Evolutionary conservation across 345 rosid species (phyloP).

Genomic region (Nephelium lappaceum): DNA sequence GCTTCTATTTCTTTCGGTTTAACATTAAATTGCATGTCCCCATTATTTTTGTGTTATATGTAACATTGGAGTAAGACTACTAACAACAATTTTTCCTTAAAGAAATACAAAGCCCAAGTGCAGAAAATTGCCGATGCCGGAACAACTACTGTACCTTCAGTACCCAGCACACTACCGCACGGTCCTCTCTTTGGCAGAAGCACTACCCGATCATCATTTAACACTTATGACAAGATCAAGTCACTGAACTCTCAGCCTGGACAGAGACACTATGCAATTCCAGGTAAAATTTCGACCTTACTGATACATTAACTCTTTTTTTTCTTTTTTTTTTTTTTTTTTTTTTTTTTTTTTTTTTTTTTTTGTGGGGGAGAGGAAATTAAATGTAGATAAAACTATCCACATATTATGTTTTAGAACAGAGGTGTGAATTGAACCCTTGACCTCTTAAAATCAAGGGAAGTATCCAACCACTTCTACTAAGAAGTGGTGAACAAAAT

Average conservation of each 20-base stretch:
- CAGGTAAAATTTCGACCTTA: constrained; percentile 9
- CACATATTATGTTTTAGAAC: no score
- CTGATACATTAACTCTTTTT: background rate
- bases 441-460: no score
- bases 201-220: background rate
- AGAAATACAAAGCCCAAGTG: constrained; percentile 50
- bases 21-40: background rate
- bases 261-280: background rate
- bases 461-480: no score
- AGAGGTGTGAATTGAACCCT: no score
- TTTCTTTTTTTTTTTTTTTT: no score
- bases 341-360: no score
- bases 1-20: background rate
- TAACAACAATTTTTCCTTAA: constrained; percentile 16
- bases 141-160: background rate
- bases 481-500: no score
- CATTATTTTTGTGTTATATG: background rate
- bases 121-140: constrained; percentile 10
- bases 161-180: background rate
- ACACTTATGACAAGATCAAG: background rate
- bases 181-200: background rate
- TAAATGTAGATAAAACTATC: no score
- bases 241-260: background rate
- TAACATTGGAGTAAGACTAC: background rate
- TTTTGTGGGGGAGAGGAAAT: no score